phyloP scores from a whole-genome alignment of 352 stramenopile genomes.

The Aphanomyces astaci region DNA sequence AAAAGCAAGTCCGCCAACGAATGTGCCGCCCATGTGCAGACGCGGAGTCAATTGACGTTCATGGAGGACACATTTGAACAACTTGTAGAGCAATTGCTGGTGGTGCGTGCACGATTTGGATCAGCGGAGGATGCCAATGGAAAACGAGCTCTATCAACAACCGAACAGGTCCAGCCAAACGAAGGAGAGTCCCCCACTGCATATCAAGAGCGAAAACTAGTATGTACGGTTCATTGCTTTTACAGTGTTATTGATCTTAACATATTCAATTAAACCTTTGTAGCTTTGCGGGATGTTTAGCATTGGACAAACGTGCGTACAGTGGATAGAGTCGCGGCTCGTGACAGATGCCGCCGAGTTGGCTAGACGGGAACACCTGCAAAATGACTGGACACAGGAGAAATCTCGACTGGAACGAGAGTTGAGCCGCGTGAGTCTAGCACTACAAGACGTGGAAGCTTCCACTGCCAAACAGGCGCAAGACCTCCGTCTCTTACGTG shows the following conservation, averaged over 20 bases:
- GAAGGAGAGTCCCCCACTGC: slow-evolving; percentile 25
- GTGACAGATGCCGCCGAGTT: slow-evolving; percentile 30
- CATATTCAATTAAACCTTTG: slow-evolving; percentile 9
- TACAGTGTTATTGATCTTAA: slow-evolving; percentile 29
- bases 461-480: slow-evolving; percentile 1
- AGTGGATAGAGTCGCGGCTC: slow-evolving; percentile 45
- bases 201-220: slow-evolving; percentile 40
- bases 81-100: background rate
- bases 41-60: background rate
- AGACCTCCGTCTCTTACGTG: slow-evolving; percentile 21
- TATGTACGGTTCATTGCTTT: slow-evolving; percentile 45
- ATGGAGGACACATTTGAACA: slow-evolving; percentile 13
- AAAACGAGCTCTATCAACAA: slow-evolving; percentile 20
- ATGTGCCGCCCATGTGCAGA: background rate
- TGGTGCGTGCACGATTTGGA: background rate
- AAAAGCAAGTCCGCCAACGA: background rate
- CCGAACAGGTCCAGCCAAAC: slow-evolving; percentile 14
- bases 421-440: slow-evolving; percentile 21
- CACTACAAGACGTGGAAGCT: slow-evolving; percentile 14
- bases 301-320: slow-evolving; percentile 44
- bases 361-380: slow-evolving; percentile 16
- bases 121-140: slow-evolving; percentile 27
- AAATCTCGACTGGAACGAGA: slow-evolving; percentile 7
- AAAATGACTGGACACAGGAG: slow-evolving; percentile 13
- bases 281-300: slow-evolving; percentile 38